phyloP scores from a whole-genome alignment of 2,329 filamentous ascomycete species.

The Teratosphaeria viscida region DNA sequence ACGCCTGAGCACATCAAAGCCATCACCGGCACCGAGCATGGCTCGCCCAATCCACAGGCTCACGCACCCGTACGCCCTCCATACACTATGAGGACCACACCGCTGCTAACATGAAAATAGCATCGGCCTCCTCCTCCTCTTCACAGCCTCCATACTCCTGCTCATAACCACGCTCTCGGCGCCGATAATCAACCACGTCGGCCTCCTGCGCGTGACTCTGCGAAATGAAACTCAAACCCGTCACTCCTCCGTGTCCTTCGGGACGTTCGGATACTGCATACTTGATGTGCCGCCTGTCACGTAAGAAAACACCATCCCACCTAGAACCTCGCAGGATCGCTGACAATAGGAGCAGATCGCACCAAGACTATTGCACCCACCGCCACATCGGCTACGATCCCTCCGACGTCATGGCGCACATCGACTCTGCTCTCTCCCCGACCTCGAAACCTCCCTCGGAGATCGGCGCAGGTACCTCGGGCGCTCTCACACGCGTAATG shows the following conservation, averaged over 20 bases:
- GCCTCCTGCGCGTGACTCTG: conserved; percentile 45
- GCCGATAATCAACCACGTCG: conserved; percentile 47
- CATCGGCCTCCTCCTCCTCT: conserved; percentile 47
- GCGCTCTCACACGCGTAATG: conserved; percentile 48
- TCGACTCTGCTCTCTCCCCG: conserved; percentile 16
- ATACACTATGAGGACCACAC: background rate
- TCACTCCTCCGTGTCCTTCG: conserved; percentile 40
- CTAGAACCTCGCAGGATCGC: background rate
- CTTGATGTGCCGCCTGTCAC: conserved; percentile 17
- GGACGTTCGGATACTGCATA: conserved; percentile 52
- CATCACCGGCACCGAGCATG: background rate
- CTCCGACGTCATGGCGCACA: conserved; percentile 32
- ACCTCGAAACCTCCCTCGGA: conserved; percentile 31
- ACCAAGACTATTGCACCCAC: conserved; percentile 37
- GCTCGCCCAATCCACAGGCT: background rate
- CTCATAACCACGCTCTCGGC: conserved; percentile 49
- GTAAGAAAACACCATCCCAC: background rate
- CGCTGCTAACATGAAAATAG: conserved; percentile 1
- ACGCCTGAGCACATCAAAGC: background rate
- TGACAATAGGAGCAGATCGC: background rate
- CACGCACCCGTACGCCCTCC: conserved; percentile 1
- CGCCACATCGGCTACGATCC: conserved; percentile 48
- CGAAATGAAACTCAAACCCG: conserved; percentile 26
- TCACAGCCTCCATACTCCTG: conserved; percentile 46
- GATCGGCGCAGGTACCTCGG: conserved; percentile 35